Conservation (phyloP, 345 rosid genomes). For the Arabis hirsuta region DNA sequence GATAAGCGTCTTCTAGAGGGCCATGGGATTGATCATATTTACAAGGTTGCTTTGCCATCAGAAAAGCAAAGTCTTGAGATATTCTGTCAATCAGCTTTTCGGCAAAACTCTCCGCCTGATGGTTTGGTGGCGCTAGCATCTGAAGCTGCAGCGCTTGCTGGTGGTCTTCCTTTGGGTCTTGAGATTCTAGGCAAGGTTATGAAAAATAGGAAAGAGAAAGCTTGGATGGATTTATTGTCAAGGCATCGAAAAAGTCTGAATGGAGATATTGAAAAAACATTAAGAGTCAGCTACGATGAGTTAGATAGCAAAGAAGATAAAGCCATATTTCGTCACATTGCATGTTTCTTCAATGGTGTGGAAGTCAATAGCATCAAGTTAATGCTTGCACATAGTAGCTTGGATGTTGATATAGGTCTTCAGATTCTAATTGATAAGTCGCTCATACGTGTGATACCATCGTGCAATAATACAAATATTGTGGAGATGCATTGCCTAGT, state of each 20-base stretch:
- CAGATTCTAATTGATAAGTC: conserved; percentile 4
- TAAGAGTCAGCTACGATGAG: neutral
- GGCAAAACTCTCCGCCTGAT: neutral
- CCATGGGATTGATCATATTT: neutral
- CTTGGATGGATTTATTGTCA: too few species aligned
- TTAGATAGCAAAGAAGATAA: neutral
- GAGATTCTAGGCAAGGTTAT: too few species aligned
- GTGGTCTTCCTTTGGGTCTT: conserved; percentile 14
- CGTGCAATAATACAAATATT: neutral
- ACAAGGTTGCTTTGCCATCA: neutral
- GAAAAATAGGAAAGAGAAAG: too few species aligned
- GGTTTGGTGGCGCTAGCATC: neutral
- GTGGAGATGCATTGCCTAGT: conserved; percentile 45
- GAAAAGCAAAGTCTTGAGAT: neutral
- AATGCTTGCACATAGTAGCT: neutral
- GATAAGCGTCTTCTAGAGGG: neutral
- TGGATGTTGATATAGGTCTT: neutral
- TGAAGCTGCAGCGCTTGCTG: neutral
- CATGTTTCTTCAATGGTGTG: neutral
- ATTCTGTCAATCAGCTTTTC: neutral
- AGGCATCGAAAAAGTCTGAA: neutral
- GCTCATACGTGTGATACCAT: neutral
- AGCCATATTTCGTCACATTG: neutral
- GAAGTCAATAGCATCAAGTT: neutral
- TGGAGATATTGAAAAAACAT: neutral